Percentiles rank a stretch among this genome's conserved stretches.
These are phyloP conservation scores for Apophysomyces variabilis DNA, from an alignment of 371 early-diverging fungal genomes.

Conservation along the genomic window DNA sequence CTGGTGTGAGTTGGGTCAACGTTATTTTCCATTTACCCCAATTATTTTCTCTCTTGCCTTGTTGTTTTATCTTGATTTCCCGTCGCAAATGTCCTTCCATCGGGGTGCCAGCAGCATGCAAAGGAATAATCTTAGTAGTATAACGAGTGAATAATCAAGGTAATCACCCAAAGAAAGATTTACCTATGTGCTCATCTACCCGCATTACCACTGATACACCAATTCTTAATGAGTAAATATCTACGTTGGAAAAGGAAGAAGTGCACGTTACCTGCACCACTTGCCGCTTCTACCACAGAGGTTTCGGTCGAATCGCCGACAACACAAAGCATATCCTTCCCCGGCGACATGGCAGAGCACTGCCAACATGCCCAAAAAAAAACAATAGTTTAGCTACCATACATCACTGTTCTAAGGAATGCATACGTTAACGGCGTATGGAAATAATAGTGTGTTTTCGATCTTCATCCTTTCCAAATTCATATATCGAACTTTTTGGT, in stretches of 20 bases:
- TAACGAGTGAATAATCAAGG: not conserved
- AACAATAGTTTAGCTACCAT: not conserved
- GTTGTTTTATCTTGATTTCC: conserved; percentile 80
- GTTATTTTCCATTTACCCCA: not conserved
- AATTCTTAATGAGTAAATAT: not conserved
- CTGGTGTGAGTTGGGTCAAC: conserved; percentile 31
- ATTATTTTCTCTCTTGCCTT: conserved; percentile 21
- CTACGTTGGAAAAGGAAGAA: not conserved
- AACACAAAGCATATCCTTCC: conserved; percentile 68
- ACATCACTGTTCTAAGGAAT: not conserved
- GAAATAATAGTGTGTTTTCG: conserved; percentile 41
- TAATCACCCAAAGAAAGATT: not conserved
- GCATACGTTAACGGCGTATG: conserved; percentile 75
- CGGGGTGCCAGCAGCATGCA: conserved; percentile 83
- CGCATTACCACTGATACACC: not conserved
- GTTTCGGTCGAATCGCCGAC: conserved; percentile 76
- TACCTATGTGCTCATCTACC: conserved; percentile 2
- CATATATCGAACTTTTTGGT: conserved; percentile 54
- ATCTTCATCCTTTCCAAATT: conserved; percentile 51
- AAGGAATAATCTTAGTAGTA: conserved; percentile 72
- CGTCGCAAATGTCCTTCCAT: conserved; percentile 73
- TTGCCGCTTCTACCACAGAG: conserved; percentile 59
- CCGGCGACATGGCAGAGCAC: conserved; percentile 72
- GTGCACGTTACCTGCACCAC: conserved; percentile 46
- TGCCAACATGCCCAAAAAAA: conserved; percentile 21